A percentile compares a stretch with the other conserved stretches of the same genome.
phyloP scores from a whole-genome alignment of 208 protist species.

The Balamuthia mandrillaris region DNA sequence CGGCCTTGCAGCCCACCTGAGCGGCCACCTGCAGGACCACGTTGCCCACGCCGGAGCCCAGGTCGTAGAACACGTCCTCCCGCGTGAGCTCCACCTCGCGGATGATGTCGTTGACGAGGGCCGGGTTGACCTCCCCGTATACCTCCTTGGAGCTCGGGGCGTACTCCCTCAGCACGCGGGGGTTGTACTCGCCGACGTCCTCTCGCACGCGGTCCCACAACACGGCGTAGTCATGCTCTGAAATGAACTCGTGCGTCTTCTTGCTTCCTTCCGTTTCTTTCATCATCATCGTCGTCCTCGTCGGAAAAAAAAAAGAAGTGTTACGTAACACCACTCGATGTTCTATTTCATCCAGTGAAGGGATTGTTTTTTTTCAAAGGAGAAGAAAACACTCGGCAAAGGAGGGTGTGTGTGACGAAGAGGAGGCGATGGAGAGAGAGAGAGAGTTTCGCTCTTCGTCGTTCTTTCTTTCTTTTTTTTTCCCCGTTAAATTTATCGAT shows the following conservation, averaged over 20 bases:
- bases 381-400: too few species aligned
- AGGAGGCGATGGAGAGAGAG: too few species aligned
- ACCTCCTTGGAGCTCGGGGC: conserved; percentile 13
- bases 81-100: background rate
- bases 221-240: background rate
- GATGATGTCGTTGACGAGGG: conserved; percentile 7
- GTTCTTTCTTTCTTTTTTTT: too few species aligned
- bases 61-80: background rate
- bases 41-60: background rate
- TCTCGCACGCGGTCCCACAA: background rate
- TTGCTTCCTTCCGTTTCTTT: too few species aligned
- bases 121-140: conserved; percentile 5
- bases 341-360: too few species aligned
- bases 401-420: too few species aligned
- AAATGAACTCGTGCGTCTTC: background rate
- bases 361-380: too few species aligned
- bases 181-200: background rate
- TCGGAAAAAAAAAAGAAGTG: too few species aligned
- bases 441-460: too few species aligned
- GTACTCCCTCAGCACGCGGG: background rate
- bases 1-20: background rate
- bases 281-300: too few species aligned
- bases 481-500: too few species aligned
- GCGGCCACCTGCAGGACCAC: background rate
- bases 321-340: too few species aligned